These are phyloP conservation scores for Urochloa ruziziensis DNA, from an alignment of 176 grass and related monocot genomes.

Conservation along the genomic window DNA sequence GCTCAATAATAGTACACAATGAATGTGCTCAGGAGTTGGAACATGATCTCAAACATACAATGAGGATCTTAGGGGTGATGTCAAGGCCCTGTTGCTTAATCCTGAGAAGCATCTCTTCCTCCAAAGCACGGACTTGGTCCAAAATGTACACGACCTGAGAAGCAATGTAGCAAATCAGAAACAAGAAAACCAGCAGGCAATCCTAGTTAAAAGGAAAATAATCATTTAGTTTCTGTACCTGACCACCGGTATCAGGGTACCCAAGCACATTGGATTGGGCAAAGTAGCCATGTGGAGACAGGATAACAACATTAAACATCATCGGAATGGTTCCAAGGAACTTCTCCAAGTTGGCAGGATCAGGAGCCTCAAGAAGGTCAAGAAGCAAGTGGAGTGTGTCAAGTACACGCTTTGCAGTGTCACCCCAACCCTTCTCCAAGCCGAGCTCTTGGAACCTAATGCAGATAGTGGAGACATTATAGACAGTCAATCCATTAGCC, in stretches of 20 bases:
- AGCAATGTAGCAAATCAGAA: conserved; percentile 28
- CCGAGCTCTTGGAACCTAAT: conserved; percentile 89
- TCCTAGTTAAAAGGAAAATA: background rate
- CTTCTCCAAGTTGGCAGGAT: conserved; percentile 90
- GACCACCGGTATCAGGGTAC: conserved; percentile 96
- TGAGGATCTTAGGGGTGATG: conserved; percentile 93
- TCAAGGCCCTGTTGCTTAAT: conserved; percentile 99
- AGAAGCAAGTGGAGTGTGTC: conserved; percentile 86
- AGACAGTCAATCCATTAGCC: background rate
- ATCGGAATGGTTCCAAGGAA: conserved; percentile 89
- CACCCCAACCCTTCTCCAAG: conserved; percentile 98
- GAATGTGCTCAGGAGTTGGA: background rate
- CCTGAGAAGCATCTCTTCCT: conserved; percentile 96
- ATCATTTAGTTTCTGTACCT: conserved; percentile 45
- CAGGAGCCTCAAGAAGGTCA: conserved; percentile 96
- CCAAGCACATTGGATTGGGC: conserved; percentile 98
- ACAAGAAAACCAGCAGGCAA: background rate
- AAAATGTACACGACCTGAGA: conserved; percentile 91
- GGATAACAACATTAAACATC: conserved; percentile 98
- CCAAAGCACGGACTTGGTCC: conserved; percentile 96
- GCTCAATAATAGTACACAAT: background rate
- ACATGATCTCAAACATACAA: conserved; percentile 53
- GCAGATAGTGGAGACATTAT: conserved; percentile 11
- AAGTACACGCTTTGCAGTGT: conserved; percentile 61
- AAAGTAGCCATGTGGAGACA: conserved; percentile 95